Conservation (phyloP, 768 basidiomycete genomes). For the Stropharia rugosoannulata region DNA sequence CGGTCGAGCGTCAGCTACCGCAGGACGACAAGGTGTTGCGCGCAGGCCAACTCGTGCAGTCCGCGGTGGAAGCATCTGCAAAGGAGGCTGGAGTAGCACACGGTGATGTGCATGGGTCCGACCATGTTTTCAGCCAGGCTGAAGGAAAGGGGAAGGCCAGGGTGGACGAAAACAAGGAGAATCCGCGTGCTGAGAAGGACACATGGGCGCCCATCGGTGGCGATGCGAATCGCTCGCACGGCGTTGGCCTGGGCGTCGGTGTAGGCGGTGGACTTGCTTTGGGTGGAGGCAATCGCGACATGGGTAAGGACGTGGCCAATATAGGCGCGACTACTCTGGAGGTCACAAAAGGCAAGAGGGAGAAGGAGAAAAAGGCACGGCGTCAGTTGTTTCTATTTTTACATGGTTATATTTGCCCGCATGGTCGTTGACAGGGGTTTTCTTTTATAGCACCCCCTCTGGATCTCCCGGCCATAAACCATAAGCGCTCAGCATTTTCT, state of each 20-base stretch:
- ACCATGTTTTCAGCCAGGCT: not conserved
- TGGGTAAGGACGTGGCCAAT: conserved; percentile 46
- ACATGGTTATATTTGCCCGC: not conserved
- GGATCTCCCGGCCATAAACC: conserved; percentile 46
- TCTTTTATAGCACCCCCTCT: conserved; percentile 48
- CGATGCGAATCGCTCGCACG: conserved; percentile 30
- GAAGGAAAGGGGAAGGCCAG: conserved; percentile 8
- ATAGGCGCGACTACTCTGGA: conserved; percentile 22
- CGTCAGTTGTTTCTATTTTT: conserved; percentile 42
- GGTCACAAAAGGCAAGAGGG: conserved; percentile 36
- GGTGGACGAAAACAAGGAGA: conserved; percentile 40
- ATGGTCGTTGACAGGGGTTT: not conserved
- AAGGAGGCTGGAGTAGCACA: not conserved
- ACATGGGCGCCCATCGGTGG: conserved; percentile 37
- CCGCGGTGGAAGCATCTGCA: conserved; percentile 15
- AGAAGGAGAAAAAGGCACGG: conserved; percentile 52
- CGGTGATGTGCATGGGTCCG: not conserved
- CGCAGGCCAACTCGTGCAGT: conserved; percentile 38
- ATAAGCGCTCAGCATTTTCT: conserved; percentile 41
- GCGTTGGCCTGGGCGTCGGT: conserved; percentile 33
- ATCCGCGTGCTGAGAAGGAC: conserved; percentile 33
- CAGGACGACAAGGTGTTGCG: conserved; percentile 47
- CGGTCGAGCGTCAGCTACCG: conserved; percentile 32
- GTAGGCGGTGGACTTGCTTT: conserved; percentile 34
- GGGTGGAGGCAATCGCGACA: conserved; percentile 31